A percentile compares a stretch with the other conserved stretches of the same genome.
phyloP scores from a whole-genome alignment of 805 yeast genomes.

The Grigorovia jiainica region DNA sequence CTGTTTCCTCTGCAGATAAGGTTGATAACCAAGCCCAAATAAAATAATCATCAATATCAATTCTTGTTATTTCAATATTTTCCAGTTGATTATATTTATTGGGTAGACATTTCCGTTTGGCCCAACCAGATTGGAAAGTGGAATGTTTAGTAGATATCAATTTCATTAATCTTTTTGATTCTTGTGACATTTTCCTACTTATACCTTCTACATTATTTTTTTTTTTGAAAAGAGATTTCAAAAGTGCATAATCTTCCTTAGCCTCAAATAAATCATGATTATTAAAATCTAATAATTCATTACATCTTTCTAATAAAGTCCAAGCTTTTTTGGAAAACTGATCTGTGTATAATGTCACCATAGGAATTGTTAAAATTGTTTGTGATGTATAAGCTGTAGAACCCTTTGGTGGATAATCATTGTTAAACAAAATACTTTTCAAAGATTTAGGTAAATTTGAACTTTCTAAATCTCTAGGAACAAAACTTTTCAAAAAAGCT shows the following conservation, averaged over 20 bases:
- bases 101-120: constrained; percentile 21
- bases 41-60: constrained; percentile 75
- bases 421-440: constrained; percentile 53
- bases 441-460: constrained; percentile 51
- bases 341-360: constrained; percentile 47
- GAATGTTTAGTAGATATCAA: constrained; percentile 33
- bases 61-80: constrained; percentile 40
- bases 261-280: constrained; percentile 61
- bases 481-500: constrained; percentile 69
- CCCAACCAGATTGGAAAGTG: constrained; percentile 36
- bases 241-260: constrained; percentile 65
- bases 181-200: constrained; percentile 58
- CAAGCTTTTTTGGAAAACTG: constrained; percentile 37
- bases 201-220: constrained; percentile 43
- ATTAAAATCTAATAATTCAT: constrained; percentile 55
- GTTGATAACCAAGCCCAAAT: constrained; percentile 89
- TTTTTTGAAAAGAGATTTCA: constrained; percentile 61
- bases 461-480: constrained; percentile 52
- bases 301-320: constrained; percentile 52
- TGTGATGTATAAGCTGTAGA: constrained; percentile 30
- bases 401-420: constrained; percentile 66
- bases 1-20: constrained; percentile 63
- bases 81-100: constrained; percentile 17
- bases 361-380: constrained; percentile 47
- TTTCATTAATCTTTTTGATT: constrained; percentile 51